phyloP scores from a whole-genome alignment of 2,329 filamentous ascomycete genomes.

The Blastomyces emzantsi region DNA sequence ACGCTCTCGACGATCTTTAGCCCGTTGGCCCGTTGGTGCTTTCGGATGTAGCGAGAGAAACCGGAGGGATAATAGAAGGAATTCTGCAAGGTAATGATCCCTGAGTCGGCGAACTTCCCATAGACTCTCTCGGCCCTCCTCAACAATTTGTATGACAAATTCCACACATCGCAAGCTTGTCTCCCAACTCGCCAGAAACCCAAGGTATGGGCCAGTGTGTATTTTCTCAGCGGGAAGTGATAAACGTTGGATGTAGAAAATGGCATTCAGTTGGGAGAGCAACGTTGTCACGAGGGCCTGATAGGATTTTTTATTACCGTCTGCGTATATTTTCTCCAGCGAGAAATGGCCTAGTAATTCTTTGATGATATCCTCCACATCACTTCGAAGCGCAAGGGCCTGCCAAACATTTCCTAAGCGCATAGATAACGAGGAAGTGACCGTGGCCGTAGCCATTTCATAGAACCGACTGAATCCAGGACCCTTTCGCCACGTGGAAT shows the following conservation, averaged over 20 bases:
- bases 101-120: slow-evolving; percentile 26
- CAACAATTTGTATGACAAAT: slow-evolving; percentile 31
- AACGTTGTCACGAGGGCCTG: slow-evolving; percentile 31
- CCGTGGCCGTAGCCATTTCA: slow-evolving; percentile 19
- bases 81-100: slow-evolving; percentile 33
- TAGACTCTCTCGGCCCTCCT: slow-evolving; percentile 31
- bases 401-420: slow-evolving; percentile 32
- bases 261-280: slow-evolving; percentile 32
- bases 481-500: slow-evolving; percentile 3
- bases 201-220: slow-evolving; percentile 31
- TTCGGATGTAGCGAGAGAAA: slow-evolving; percentile 35
- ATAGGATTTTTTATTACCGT: slow-evolving; percentile 28
- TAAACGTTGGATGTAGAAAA: slow-evolving; percentile 36
- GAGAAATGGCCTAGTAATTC: slow-evolving; percentile 38
- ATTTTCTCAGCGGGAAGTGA: slow-evolving; percentile 31
- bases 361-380: slow-evolving; percentile 36
- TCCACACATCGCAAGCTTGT: slow-evolving; percentile 32
- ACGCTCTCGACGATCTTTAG: slow-evolving; percentile 32
- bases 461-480: slow-evolving; percentile 1
- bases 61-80: slow-evolving; percentile 32
- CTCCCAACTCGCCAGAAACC: slow-evolving; percentile 36
- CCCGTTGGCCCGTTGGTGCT: slow-evolving; percentile 24
- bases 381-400: slow-evolving; percentile 32
- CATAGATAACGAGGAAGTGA: slow-evolving; percentile 31
- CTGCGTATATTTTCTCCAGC: slow-evolving; percentile 35